Base-by-base conservation (phyloP, 192 early-diverging fungal species). In the Allomyces arbusculus region DNA sequence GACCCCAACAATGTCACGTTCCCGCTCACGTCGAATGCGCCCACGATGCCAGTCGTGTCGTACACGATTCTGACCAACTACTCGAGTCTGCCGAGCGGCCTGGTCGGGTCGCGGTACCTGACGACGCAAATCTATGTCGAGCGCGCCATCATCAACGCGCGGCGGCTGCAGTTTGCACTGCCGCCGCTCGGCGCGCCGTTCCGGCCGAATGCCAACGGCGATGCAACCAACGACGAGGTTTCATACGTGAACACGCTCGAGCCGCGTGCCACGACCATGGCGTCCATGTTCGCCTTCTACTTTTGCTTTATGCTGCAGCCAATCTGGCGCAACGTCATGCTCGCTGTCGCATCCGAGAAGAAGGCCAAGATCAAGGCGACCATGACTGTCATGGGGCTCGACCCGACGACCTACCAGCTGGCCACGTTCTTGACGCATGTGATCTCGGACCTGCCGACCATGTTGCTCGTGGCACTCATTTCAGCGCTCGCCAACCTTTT, bases 311-410 rank as follows among this genome's bases (percentile, higher is more conserved):
- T 66, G 40, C 73, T 74, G 62, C 72, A 76, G 62, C 66, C 72
- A 9, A 70, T 70, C 43, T 76, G 75, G 75, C 8, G 71, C 8
- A 69, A 69, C 4, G 68, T 76, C 19, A 43, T 76, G 62, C 70
- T 65, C 23, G 66, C 71, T 22, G 62, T 76, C n/a, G 65, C 67
- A 10, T 66, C 67, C 22, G 75, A 76, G 26, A 76, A 76, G 33
- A 68, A 68, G 44, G 64, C 71, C 9, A 64, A 65, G 28, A 76
- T 76, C 23, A 62, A 71, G 7, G 62, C 63, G 64, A 64, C 69
- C 23, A 73, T 76, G 72, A 26, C 72, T 23, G 73, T 73, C 65
- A 73, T 73, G 75, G 75, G 75, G 19, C 68, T 76, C 69, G 62
- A 25, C 10, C 61, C 62, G 10, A 63, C 7, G 25, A 33, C 10